These are phyloP conservation scores for Ogataea trehalophila DNA, from an alignment of 805 yeast genomes.

Conservation along the genomic window DNA sequence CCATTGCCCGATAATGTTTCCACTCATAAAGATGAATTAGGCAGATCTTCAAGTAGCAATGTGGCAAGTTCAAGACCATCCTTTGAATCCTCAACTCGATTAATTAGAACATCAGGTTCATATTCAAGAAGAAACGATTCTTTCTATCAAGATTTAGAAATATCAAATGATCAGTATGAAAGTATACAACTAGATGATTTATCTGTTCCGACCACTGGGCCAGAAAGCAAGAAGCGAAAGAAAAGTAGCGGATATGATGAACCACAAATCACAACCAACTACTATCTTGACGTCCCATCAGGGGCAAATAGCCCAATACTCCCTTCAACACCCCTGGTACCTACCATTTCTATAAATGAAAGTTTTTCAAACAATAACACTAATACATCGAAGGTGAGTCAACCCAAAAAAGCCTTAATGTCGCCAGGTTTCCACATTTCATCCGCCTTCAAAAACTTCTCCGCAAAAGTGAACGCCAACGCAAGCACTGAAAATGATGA, in stretches of 20 bases:
- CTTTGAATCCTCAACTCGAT: not conserved
- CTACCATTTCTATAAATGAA: too few relatives aligned
- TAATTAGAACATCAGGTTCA: not conserved
- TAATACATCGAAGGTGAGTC: not conserved
- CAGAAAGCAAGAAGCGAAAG: not conserved
- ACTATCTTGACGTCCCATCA: slow-evolving; percentile 3
- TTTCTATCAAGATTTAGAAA: not conserved
- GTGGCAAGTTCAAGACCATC: not conserved
- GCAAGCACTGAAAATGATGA: slow-evolving; percentile 13
- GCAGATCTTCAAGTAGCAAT: not conserved
- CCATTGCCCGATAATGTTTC: slow-evolving; percentile 7
- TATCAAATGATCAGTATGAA: slow-evolving; percentile 1
- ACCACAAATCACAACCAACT: slow-evolving; percentile 4
- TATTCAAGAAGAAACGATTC: not conserved
- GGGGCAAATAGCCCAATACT: not conserved
- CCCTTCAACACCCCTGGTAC: not conserved
- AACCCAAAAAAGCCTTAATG: slow-evolving; percentile 2
- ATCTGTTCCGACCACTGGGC: not conserved
- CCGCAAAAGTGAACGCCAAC: slow-evolving; percentile 22
- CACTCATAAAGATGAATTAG: not conserved
- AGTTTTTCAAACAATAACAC: not conserved
- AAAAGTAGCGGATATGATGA: not conserved
- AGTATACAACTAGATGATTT: slow-evolving; percentile 8
- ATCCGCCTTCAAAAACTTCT: slow-evolving; percentile 16
- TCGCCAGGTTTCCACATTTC: slow-evolving; percentile 19